Conservation (phyloP, 257 asterid species). For the Cynanchum wilfordii region DNA sequence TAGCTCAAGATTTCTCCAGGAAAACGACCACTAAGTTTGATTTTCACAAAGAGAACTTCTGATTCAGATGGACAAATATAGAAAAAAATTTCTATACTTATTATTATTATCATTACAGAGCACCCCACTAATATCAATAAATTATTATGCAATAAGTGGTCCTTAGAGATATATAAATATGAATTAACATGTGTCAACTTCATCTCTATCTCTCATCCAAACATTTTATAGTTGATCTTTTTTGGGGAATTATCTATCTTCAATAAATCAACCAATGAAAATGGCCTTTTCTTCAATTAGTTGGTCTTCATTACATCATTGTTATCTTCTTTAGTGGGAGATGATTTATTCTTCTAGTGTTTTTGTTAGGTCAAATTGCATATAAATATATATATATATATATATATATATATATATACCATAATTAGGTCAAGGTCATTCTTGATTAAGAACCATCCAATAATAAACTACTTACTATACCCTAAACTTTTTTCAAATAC, state of each 20-base stretch:
- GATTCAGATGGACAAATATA: not conserved
- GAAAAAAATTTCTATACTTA: no score
- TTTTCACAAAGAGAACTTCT: slow-evolving; percentile 27
- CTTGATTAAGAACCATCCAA: not conserved
- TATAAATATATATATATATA: no score
- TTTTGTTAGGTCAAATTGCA: not conserved
- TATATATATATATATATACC: no score
- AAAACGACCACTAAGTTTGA: slow-evolving; percentile 25
- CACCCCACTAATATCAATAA: no score
- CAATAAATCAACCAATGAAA: not conserved
- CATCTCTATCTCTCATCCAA: no score
- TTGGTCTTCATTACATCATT: not conserved
- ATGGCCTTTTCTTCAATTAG: slow-evolving; percentile 3
- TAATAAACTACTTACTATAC: not conserved
- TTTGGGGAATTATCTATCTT: not conserved
- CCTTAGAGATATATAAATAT: no score
- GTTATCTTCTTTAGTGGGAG: slow-evolving; percentile 15
- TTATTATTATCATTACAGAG: no score
- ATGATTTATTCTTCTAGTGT: not conserved
- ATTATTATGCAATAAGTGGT: no score
- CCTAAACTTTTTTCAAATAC: no score
- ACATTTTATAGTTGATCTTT: not conserved
- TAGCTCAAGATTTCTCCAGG: slow-evolving; percentile 25
- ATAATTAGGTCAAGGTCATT: not conserved
- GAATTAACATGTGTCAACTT: no score